phyloP scores from a whole-genome alignment of 2,329 filamentous ascomycete genomes.

The Drechslerella coelobrocha region DNA sequence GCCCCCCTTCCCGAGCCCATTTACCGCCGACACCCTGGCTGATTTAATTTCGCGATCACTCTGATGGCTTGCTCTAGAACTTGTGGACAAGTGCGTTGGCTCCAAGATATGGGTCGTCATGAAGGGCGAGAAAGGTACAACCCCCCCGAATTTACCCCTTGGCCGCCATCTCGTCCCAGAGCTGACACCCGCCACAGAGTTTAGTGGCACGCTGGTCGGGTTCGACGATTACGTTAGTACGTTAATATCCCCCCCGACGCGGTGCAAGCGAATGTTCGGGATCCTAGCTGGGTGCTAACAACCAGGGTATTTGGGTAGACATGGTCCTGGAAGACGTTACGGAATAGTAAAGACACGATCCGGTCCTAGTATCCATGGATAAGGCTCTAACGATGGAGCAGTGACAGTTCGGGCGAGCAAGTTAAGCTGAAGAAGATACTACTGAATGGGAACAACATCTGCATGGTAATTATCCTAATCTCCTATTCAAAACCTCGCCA shows the following conservation, averaged over 20 bases:
- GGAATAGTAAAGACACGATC: constrained; percentile 73
- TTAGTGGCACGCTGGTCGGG: constrained; percentile 89
- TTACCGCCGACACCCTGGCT: constrained; percentile 38
- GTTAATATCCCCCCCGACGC: no score
- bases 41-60: constrained; percentile 8
- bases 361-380: not conserved
- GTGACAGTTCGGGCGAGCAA: constrained; percentile 87
- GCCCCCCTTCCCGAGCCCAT: not conserved
- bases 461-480: constrained; percentile 74
- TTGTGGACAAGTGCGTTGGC: constrained; percentile 98
- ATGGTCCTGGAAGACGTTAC: constrained; percentile 98
- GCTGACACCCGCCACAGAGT: constrained; percentile 68
- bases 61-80: constrained; percentile 70
- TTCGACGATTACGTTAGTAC: constrained; percentile 99
- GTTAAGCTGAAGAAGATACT: constrained; percentile 92
- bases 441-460: constrained; percentile 97
- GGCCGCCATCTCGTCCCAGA: no score
- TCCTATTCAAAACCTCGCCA: not conserved
- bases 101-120: constrained; percentile 98
- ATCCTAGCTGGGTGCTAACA: not conserved
- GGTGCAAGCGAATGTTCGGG: no score
- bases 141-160: constrained; percentile 32
- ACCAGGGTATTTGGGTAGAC: constrained; percentile 65
- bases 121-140: constrained; percentile 95
- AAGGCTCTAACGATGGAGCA: constrained; percentile 57